Base-by-base conservation (phyloP, 2,329 filamentous ascomycete genomes). In the Paramyrothecium roridum region DNA sequence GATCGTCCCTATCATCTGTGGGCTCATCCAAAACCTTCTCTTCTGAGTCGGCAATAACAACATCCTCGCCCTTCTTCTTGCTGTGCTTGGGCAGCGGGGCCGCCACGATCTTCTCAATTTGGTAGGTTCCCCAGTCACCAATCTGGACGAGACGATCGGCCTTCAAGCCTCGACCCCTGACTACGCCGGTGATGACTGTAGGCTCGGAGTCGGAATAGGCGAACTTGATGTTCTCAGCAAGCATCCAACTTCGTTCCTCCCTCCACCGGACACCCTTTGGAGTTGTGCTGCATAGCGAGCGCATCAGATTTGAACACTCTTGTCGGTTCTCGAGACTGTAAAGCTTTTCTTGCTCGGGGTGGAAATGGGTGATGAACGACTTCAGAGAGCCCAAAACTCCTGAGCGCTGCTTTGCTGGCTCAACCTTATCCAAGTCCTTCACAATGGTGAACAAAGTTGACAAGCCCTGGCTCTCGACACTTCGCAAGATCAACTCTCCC, bases 181-280 rank as follows among this genome's bases (percentile, higher is more conserved):
- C 86, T 3, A 95, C 84, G 62, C 95, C 95, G 0, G 91, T 96
- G 46, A 99, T 69, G 8, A 93, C 76, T 10, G 91, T 89, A 46
- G 86, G 77, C n/a, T 83, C 80, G 1, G 80, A 77, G 12, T 80
- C 80, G 4, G 75, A 78, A 26, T 83, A 79, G 12, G 84, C 81
- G 81, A 92, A 96, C 62, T 83, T 76, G 53, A 96, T 79, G 26
- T 93, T 83, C 61, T 99, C 95, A 4, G 93, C 85, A 55, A 96
- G 76, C 88, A 99, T 91, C 90, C 95, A 99, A 65, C 92, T 96
- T 63, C 95, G 84, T 61, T 96, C 91, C 52, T 99, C 95, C 64
- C 95, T 85, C 95, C 95, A 99, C 59, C 88, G 80, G n/a, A 99
- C 84, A 1, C 95, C 95, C 76, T 96, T 98, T 12, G 95, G 93